These are phyloP conservation scores for Anacardium occidentale DNA, from an alignment of 345 rosid genomes.

Conservation along the genomic window DNA sequence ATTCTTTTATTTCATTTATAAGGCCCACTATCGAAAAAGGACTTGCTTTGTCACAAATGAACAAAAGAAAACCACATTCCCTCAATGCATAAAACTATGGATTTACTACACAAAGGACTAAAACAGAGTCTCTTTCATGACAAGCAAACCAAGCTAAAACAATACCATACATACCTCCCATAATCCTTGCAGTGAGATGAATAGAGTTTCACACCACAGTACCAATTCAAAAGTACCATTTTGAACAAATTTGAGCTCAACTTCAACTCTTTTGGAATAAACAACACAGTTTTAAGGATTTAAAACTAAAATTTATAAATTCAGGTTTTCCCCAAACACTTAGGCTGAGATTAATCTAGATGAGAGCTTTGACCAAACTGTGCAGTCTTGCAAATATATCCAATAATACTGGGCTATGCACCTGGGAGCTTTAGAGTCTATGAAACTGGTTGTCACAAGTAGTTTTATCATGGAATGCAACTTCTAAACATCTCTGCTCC, in stretches of 20 bases:
- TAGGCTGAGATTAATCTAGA: not conserved
- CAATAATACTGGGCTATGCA: too few species aligned
- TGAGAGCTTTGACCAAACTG: not conserved
- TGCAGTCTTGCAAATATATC: too few species aligned
- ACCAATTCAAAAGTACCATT: not conserved
- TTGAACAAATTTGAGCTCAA: not conserved
- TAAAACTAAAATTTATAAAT: not conserved
- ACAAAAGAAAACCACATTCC: constrained; percentile 9
- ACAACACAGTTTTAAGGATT: not conserved
- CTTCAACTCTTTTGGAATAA: not conserved
- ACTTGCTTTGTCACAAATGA: not conserved
- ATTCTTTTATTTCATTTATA: not conserved
- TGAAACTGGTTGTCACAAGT: too few species aligned
- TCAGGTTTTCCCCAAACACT: not conserved
- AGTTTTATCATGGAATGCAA: too few species aligned
- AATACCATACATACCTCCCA: not conserved
- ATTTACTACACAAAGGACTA: not conserved
- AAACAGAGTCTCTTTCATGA: not conserved
- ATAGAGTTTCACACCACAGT: not conserved
- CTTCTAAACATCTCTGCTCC: too few species aligned
- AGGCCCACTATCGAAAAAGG: not conserved
- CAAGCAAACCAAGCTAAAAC: not conserved
- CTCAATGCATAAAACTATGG: not conserved
- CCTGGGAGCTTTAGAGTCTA: too few species aligned
- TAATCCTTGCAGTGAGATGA: not conserved